Percentiles rank a stretch among this genome's conserved stretches.
phyloP scores from a whole-genome alignment of 106 monocot species.

The Iris macrosiphon region DNA sequence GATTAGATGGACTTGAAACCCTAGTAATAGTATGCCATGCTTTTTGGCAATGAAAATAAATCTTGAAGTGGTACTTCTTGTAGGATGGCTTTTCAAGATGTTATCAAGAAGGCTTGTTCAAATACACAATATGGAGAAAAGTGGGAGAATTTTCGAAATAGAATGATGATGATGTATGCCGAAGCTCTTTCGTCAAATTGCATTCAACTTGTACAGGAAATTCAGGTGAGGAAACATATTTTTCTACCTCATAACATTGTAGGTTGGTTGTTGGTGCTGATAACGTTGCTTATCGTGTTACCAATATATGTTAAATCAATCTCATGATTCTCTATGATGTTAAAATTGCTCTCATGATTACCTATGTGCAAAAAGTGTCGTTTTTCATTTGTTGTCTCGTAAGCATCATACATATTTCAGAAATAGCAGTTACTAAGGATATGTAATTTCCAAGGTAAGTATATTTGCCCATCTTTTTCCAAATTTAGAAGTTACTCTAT shows the following conservation, averaged over 20 bases:
- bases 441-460: too few species aligned
- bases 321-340: too few species aligned
- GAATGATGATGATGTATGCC: slow-evolving; percentile 42
- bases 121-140: slow-evolving; percentile 30
- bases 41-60: not conserved
- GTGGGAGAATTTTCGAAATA: slow-evolving; percentile 32
- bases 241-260: not conserved
- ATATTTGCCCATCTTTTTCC: too few species aligned
- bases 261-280: not conserved
- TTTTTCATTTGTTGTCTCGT: too few species aligned
- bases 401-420: too few species aligned
- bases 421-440: too few species aligned
- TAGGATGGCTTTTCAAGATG: slow-evolving; percentile 53
- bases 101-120: slow-evolving; percentile 37
- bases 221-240: slow-evolving; percentile 53
- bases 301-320: not conserved
- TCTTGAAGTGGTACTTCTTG: slow-evolving; percentile 10
- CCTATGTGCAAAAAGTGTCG: too few species aligned
- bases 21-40: not conserved
- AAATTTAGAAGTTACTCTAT: too few species aligned
- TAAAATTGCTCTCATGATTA: too few species aligned
- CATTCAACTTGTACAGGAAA: slow-evolving; percentile 40
- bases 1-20: not conserved
- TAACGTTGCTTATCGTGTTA: not conserved
- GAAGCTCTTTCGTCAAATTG: slow-evolving; percentile 56